A percentile compares a stretch with the other conserved stretches of the same genome.
These are phyloP conservation scores for Solanum chaucha DNA, from an alignment of 257 asterid species.

Conservation along the genomic window DNA sequence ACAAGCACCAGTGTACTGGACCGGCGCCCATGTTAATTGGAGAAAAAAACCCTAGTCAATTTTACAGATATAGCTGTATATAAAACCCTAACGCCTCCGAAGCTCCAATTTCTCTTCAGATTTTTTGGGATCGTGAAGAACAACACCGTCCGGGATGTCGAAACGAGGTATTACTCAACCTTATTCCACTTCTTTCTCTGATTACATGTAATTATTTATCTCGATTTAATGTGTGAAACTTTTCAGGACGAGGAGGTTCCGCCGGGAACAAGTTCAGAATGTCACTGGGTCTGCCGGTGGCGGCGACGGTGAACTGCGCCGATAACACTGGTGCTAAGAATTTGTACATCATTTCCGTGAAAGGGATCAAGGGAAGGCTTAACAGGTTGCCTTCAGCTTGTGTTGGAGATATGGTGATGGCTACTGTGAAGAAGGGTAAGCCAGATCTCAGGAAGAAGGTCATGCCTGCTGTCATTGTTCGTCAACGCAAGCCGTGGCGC, in stretches of 20 bases:
- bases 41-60: background rate
- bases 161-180: conserved; percentile 33
- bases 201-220: background rate
- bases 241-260: conserved; percentile 52
- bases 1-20: background rate
- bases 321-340: too few species aligned
- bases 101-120: background rate
- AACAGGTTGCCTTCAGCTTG: too few species aligned
- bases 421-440: too few species aligned
- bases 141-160: conserved; percentile 21
- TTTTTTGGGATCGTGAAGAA: background rate
- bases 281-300: conserved; percentile 70
- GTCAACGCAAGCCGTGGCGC: conserved; percentile 79
- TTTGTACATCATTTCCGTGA: too few species aligned
- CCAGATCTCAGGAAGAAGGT: conserved; percentile 79
- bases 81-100: conserved; percentile 16
- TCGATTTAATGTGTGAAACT: background rate
- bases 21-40: background rate
- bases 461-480: conserved; percentile 73
- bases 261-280: conserved; percentile 62
- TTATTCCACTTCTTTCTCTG: background rate
- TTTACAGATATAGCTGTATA: background rate
- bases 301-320: too few species aligned
- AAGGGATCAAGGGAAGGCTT: too few species aligned
- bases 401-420: too few species aligned